Base-by-base conservation (phyloP, 108 stramenopile genomes). In the Conticribra weissflogii region DNA sequence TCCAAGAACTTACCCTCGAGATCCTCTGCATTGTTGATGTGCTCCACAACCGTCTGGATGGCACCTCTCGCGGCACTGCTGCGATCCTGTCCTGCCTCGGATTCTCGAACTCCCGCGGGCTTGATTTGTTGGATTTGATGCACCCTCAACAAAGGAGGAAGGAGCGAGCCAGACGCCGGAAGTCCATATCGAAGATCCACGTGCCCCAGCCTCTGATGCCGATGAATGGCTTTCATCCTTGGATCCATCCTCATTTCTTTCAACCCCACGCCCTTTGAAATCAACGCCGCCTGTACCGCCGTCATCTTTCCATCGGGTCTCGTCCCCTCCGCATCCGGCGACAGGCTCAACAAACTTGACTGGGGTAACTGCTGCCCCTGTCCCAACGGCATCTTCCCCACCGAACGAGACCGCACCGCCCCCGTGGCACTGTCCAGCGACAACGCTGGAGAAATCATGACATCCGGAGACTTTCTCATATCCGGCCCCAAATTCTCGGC, bases 201-300 rank as follows among this genome's bases (percentile, higher is more conserved):
- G 44, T 57, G 74, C 29, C 54, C 25, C 49, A 61, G 56, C 41
- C 82, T 71, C 59, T 85, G 76, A 64, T 81, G 74, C 27, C 55
- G 75, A 5, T 51, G 23, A 22, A 61, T 9, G 3, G 68, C 60
- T 49, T 54, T 59, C 66, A 72, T 59, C 72, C 71, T 57, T 57
- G 59, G 14, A 56, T 81, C 71, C 52, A 55, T 46, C 59, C 54
- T 48, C 63, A 63, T 57, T 68, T 70, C 63, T 28, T 60, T 53
- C 47, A 70, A 69, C 1, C 87, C 84, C 9, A 87, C 85, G 28
- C 89, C 87, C 44, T 74, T 66, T 44, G 86, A 79, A 62, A 84
- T 59, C 58, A 91, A 54, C 14, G 90, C 90, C 21, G 82, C 61
- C 22, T 79, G 85, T 7, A 85, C 76, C 18, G 90, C 87, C 1